Evolutionary conservation across 78 protist genomes (phyloP), one percentile per base, ranked within the genome.

Genomic region (Polysphondylium violaceum): DNA sequence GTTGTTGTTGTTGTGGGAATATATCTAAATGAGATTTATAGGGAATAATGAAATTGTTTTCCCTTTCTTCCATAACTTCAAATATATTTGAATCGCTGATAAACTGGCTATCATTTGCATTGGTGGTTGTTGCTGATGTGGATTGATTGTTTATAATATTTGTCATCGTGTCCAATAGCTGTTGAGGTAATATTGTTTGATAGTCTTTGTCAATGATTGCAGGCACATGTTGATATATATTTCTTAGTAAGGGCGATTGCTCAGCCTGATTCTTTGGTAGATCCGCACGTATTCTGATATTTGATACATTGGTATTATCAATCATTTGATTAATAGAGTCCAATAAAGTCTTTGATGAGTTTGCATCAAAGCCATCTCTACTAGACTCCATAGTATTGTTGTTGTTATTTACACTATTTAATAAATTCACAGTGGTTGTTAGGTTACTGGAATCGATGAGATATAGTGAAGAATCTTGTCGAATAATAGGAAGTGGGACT

Each of bases 391-490:
- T 65, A 0, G n/a, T 65, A 65, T 47, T 68, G 68, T 64, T 77
- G 74, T 35, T 51, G 65, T 53, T 65, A 33, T 55, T 31, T 19
- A 21, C 51, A 29, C 2, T 38, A 38, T 29, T 21, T 36, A 74
- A 17, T 2, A 56, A 14, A n/a, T 43, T 27, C 1, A 74, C 68
- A 31, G 69, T 56, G 38, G 29, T 74, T 19, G 83, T 23, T 38
- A 74, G 38, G 16, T 35, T 23, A 36, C 38, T 56, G 6, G 56
- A 11, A 35, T 74, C 58, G 4, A 74, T 36, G 21, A 74, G 25
- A 74, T 74, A 21, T 14, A 83, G 14, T 19, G 91, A 83, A 55
- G 68, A 27, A 29, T 83, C 91, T 55, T 73, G 43, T 59, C 91
- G 67, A 59, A 55, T 58, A 40, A n/a, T 19, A 27, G 91, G 91